Percentiles rank a stretch among this genome's conserved stretches.
phyloP scores from a whole-genome alignment of 2,329 filamentous ascomycete genomes.

The Albophoma yamanashiensis region DNA sequence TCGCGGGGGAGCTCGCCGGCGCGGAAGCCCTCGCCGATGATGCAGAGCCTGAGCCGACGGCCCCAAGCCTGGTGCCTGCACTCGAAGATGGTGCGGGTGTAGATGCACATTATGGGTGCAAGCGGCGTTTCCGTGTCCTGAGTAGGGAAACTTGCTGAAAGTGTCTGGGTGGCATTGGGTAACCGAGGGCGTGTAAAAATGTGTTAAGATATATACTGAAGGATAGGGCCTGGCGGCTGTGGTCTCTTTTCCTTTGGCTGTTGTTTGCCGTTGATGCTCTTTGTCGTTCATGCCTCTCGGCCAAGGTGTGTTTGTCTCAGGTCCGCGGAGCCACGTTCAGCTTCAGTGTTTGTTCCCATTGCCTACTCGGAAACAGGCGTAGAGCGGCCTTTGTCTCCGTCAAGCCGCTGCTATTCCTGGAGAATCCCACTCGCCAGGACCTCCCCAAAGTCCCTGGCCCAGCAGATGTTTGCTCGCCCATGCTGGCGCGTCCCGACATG shows the following conservation, averaged over 20 bases:
- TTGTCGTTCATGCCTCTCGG: neutral
- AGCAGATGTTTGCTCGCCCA: slow-evolving; percentile 16
- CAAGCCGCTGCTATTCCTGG: neutral
- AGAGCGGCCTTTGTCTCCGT: neutral
- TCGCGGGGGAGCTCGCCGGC: slow-evolving; percentile 2
- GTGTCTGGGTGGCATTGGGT: neutral
- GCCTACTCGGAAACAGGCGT: neutral
- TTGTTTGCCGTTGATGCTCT: neutral
- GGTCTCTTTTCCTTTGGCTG: neutral
- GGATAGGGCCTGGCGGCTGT: neutral
- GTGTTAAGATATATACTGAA: neutral
- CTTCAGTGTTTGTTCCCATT: neutral
- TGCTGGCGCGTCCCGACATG: slow-evolving; percentile 18
- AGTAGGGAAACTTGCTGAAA: neutral
- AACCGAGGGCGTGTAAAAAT: neutral
- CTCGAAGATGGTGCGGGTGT: slow-evolving; percentile 12
- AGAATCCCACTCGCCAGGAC: slow-evolving; percentile 22
- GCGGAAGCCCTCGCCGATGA: slow-evolving; percentile 6
- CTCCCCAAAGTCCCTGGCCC: slow-evolving; percentile 34
- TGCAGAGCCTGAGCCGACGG: slow-evolving; percentile 11
- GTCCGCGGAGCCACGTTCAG: neutral
- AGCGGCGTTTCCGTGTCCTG: neutral
- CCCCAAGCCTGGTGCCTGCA: slow-evolving; percentile 17
- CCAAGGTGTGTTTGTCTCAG: neutral
- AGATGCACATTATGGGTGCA: slow-evolving; percentile 14